phyloP scores from a whole-genome alignment of 2,329 filamentous ascomycete species.

The Fulvia fulva region DNA sequence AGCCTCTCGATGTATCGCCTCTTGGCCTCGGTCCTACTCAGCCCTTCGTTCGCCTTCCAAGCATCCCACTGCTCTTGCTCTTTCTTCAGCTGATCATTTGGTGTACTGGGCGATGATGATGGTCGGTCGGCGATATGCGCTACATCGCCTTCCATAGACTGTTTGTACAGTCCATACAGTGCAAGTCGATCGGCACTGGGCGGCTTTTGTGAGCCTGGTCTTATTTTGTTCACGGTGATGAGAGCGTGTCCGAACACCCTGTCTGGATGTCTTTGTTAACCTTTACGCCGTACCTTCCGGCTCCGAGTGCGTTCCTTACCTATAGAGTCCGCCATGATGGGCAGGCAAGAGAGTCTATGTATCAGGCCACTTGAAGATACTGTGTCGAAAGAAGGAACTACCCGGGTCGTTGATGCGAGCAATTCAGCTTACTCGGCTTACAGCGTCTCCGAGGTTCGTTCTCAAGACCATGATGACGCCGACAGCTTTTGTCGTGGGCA shows the following conservation, averaged over 20 bases:
- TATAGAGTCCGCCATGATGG: conserved; percentile 31
- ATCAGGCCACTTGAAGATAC: not conserved
- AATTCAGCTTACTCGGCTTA: conserved; percentile 3
- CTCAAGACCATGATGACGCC: not conserved
- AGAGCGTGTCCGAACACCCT: conserved; percentile 98
- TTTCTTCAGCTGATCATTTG: conserved; percentile 25
- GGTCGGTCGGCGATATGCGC: conserved; percentile 90
- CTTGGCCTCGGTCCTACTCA: conserved; percentile 89
- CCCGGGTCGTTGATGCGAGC: not conserved
- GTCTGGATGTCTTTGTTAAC: conserved; percentile 53
- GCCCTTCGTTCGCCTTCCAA: conserved; percentile 81
- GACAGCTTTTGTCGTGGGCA: not conserved
- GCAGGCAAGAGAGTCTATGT: not conserved
- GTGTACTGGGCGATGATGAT: conserved; percentile 14
- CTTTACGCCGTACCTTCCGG: not conserved
- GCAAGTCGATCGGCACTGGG: conserved; percentile 80
- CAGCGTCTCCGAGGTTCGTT: not conserved
- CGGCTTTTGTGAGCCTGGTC: conserved; percentile 84
- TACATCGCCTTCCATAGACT: conserved; percentile 97
- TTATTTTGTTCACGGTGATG: conserved; percentile 97
- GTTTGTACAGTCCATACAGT: conserved; percentile 97
- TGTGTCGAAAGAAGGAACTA: not conserved
- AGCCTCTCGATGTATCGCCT: conserved; percentile 87
- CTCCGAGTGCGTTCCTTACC: conserved; percentile 14
- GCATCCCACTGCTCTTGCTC: conserved; percentile 64